A percentile compares a stretch with the other conserved stretches of the same genome.
phyloP scores from a whole-genome alignment of 2,329 filamentous ascomycete genomes.

The Aspergillus jensenii region DNA sequence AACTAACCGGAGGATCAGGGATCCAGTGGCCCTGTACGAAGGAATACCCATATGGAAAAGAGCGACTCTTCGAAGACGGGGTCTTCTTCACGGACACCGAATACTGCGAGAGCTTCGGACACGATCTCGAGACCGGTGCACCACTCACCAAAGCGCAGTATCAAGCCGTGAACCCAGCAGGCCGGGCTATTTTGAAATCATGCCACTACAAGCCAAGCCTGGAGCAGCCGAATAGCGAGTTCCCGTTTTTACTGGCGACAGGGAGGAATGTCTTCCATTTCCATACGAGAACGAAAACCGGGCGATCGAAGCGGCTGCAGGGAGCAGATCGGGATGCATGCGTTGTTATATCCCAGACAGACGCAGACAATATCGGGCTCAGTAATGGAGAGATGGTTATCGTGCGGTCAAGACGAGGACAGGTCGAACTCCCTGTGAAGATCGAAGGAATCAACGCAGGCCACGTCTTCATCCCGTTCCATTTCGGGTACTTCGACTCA shows the following conservation, averaged over 20 bases:
- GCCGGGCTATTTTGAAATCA: conserved; percentile 37
- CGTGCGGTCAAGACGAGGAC: conserved; percentile 31
- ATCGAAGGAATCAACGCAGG: conserved; percentile 30
- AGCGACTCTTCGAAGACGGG: conserved; percentile 35
- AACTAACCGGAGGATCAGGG: conserved; percentile 35
- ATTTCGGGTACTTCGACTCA: conserved; percentile 39
- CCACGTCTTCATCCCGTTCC: conserved; percentile 42
- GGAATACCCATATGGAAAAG: conserved; percentile 32
- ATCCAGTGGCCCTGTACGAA: conserved; percentile 41
- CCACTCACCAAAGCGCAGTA: conserved; percentile 33
- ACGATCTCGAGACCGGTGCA: conserved; percentile 39
- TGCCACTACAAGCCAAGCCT: conserved; percentile 30
- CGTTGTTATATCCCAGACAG: conserved; percentile 28
- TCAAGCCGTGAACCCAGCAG: conserved; percentile 30
- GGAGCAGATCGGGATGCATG: conserved; percentile 30
- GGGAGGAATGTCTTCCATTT: conserved; percentile 37
- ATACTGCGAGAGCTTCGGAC: conserved; percentile 38
- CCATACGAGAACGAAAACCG: conserved; percentile 41
- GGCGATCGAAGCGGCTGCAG: conserved; percentile 30
- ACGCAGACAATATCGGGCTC: conserved; percentile 27
- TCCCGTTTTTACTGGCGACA: conserved; percentile 33
- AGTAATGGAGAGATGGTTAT: conserved; percentile 32
- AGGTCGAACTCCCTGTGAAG: conserved; percentile 29
- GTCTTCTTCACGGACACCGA: conserved; percentile 38
- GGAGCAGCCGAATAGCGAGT: conserved; percentile 33